Conservation (phyloP, 345 rosid species). For the Geranium rotundifolium region DNA sequence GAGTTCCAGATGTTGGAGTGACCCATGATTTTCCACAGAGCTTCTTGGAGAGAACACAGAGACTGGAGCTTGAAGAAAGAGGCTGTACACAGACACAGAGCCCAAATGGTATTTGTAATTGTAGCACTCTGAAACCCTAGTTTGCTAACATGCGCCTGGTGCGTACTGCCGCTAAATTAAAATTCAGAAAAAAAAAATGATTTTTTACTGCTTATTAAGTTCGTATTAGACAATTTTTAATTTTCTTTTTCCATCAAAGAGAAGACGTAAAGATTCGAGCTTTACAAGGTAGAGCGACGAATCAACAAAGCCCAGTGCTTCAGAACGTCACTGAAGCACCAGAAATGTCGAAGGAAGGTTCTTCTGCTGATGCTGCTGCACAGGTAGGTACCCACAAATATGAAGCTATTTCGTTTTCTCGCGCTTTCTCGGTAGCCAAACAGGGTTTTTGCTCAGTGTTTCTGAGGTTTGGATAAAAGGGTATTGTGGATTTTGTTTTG, state of each 20-base stretch:
- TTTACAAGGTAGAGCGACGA: not conserved
- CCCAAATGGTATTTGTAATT: not conserved
- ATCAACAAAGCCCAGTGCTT: not conserved
- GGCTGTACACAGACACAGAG: not conserved
- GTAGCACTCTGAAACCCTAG: not conserved
- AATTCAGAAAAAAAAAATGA: too few relatives aligned
- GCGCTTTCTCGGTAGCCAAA: not conserved
- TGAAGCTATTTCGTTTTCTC: not conserved
- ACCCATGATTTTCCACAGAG: constrained; percentile 26
- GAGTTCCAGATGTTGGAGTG: constrained; percentile 50
- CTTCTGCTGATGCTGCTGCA: not conserved
- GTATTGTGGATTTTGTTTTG: not conserved
- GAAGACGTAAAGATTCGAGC: not conserved
- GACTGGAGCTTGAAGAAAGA: not conserved
- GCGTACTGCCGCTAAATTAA: not conserved
- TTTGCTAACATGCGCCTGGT: not conserved
- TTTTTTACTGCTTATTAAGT: too few relatives aligned
- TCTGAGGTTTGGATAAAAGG: not conserved
- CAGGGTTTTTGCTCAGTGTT: not conserved
- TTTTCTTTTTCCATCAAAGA: too few relatives aligned
- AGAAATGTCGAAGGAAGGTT: not conserved
- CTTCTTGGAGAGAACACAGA: not conserved
- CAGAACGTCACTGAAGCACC: not conserved
- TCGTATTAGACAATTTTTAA: too few relatives aligned
- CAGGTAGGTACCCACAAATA: not conserved